Percentiles rank a stretch among this genome's conserved stretches.
phyloP scores from a whole-genome alignment of 129 eudicot genomes.

The Gnaphalium uliginosum region DNA sequence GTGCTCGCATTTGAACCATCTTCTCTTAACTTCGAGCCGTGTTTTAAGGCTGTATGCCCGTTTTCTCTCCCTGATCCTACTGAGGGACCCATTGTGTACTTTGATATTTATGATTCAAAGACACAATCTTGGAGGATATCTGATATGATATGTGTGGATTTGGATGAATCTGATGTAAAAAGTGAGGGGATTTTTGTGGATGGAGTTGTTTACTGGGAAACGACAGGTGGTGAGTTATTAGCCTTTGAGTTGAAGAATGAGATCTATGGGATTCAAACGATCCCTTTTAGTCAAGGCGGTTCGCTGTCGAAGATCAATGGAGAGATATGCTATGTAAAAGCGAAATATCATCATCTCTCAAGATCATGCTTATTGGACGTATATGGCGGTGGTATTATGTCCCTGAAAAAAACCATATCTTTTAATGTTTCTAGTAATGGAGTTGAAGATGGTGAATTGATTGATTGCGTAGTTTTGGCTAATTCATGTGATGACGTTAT shows the following conservation, averaged over 20 bases:
- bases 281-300: slow-evolving; percentile 31
- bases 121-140: slow-evolving; percentile 47
- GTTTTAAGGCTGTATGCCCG: slow-evolving; percentile 47
- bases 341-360: not conserved
- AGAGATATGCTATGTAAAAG: slow-evolving; percentile 37
- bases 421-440: slow-evolving; percentile 12
- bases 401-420: slow-evolving; percentile 18
- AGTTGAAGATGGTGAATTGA: not conserved
- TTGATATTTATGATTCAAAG: slow-evolving; percentile 58
- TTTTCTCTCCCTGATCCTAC: slow-evolving; percentile 33
- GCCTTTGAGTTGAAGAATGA: slow-evolving; percentile 44
- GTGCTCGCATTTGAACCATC: slow-evolving; percentile 63
- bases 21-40: slow-evolving; percentile 34
- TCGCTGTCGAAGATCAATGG: slow-evolving; percentile 37
- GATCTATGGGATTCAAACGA: slow-evolving; percentile 30
- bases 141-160: slow-evolving; percentile 28
- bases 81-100: slow-evolving; percentile 25
- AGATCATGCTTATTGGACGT: slow-evolving; percentile 28
- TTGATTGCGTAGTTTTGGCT: slow-evolving; percentile 35
- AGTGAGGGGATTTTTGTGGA: slow-evolving; percentile 43
- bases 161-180: slow-evolving; percentile 14
- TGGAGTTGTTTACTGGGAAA: slow-evolving; percentile 54
- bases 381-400: slow-evolving; percentile 35
- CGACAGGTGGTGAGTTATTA: slow-evolving; percentile 36
- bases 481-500: slow-evolving; percentile 33